Percentiles rank a stretch among this genome's conserved stretches.
phyloP scores from a whole-genome alignment of 495 filamentous ascomycete genomes.

The Neurospora sp. region DNA sequence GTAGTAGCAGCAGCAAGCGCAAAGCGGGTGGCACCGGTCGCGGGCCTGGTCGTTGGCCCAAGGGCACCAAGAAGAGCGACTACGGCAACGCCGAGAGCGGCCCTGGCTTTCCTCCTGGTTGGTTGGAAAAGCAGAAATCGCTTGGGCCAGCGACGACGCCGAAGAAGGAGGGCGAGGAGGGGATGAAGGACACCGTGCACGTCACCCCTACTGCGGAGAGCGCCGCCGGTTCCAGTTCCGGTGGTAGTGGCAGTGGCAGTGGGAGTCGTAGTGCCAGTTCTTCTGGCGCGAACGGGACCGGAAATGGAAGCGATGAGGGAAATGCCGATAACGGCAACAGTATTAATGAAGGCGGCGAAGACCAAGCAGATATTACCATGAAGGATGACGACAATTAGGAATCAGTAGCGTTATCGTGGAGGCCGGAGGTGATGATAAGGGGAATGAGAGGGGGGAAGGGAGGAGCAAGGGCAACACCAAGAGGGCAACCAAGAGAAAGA shows the following conservation, averaged over 20 bases:
- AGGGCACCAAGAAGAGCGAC: slow-evolving; percentile 47
- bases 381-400: background rate
- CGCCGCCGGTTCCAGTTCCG: background rate
- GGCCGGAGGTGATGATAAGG: background rate
- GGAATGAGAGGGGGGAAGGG: background rate
- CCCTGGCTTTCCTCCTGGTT: slow-evolving; percentile 42
- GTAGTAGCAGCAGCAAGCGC: slow-evolving; percentile 23
- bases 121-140: slow-evolving; percentile 30
- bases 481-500: background rate
- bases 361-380: background rate
- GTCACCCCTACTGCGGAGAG: background rate
- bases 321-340: background rate
- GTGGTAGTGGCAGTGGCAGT: background rate
- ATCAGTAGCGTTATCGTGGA: background rate
- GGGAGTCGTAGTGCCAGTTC: background rate
- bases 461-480: background rate
- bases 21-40: slow-evolving; percentile 45
- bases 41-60: slow-evolving; percentile 42
- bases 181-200: slow-evolving; percentile 1
- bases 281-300: background rate
- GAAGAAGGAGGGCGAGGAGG: slow-evolving; percentile 7
- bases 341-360: background rate
- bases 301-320: background rate
- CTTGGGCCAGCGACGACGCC: too few relatives aligned
- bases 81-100: slow-evolving; percentile 47